Percentiles rank a stretch among this genome's conserved stretches.
Conservation (phyloP, 1,284 basidiomycete genomes). For the Somion occarium region DNA sequence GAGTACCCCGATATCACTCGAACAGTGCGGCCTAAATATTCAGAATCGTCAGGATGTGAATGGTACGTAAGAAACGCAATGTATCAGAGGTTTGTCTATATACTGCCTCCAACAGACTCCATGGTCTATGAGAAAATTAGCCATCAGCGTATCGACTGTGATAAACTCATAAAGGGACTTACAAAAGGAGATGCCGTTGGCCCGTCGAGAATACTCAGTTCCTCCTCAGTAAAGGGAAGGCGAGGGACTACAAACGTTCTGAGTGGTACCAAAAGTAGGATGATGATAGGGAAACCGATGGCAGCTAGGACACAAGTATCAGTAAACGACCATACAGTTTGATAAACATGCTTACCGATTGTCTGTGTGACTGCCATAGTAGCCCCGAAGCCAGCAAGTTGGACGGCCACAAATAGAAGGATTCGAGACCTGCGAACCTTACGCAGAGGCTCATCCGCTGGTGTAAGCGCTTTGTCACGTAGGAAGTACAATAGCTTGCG, state of each 20-base stretch:
- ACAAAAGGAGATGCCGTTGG: slow-evolving; percentile 83
- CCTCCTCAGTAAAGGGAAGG: slow-evolving; percentile 75
- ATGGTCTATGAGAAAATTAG: slow-evolving; percentile 40
- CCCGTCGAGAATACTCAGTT: slow-evolving; percentile 83
- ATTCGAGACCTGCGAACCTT: slow-evolving; percentile 75
- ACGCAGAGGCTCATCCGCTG: slow-evolving; percentile 64
- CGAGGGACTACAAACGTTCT: slow-evolving; percentile 71
- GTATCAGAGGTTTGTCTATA: no score
- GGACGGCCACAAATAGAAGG: slow-evolving; percentile 73
- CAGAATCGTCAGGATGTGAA: no score
- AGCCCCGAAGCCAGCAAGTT: slow-evolving; percentile 83
- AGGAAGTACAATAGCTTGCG: slow-evolving; percentile 81
- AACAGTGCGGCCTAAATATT: no score
- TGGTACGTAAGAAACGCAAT: no score
- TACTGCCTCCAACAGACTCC: slow-evolving; percentile 40
- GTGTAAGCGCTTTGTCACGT: slow-evolving; percentile 64
- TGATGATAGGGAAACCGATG: slow-evolving; percentile 90
- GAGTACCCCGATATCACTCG: no score
- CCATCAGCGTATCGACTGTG: no score
- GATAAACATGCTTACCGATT: slow-evolving; percentile 48
- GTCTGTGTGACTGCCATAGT: slow-evolving; percentile 94
- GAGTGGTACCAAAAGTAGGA: slow-evolving; percentile 83
- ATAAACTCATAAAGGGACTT: slow-evolving; percentile 36
- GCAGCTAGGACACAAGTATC: slow-evolving; percentile 48
- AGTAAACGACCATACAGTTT: background rate